Evolutionary conservation across 2,329 filamentous ascomycete genomes (phyloP), one percentile per base, ranked within the genome.

Genomic region (Decorospora gaudefroyi): DNA sequence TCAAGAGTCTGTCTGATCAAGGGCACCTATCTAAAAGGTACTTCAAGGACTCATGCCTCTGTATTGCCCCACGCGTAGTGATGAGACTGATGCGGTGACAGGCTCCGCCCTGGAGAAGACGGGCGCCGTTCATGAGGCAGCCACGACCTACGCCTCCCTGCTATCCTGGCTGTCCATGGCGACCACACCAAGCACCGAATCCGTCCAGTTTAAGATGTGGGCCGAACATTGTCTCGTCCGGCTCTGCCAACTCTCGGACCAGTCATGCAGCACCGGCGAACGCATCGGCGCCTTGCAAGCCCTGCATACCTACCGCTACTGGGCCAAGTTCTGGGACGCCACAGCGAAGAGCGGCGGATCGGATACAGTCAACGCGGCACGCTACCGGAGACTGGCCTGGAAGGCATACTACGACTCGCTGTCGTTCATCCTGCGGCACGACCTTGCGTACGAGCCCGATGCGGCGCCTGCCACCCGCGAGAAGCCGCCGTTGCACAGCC

Each of bases 1-100:
- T 89, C 89, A 2, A 85, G 83, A 53, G 86, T 93, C 13, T 95
- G 89, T 71, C 80, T 86, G 18, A 76, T 93, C 41, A 95, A 92
- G 69, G 83, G 84, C 13, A 81, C 84, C 33, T 95, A 90, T 65
- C 78, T 95, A 35, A 86, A 85, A 67, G 88, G 87, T 67, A 85
- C 78, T 64, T 16, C 6, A 13, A 18, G 13, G 21, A 18, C 3
- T 1, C 6, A 6, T 17, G 17, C n/a, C n/a, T n/a, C n/a, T n/a
- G n/a, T n/a, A n/a, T n/a, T n/a, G n/a, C n/a, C n/a, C n/a, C n/a
- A n/a, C n/a, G n/a, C n/a, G n/a, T n/a, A n/a, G n/a, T n/a, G n/a
- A n/a, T n/a, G n/a, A n/a, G 22, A 30, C 53, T 62, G 40, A 62
- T 42, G 13, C 8, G 25, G 7, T 30, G n/a, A 4, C 36, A 79